Conservation (phyloP, 2,329 filamentous ascomycete genomes). For the Aspergillus pseudoterreus region DNA sequence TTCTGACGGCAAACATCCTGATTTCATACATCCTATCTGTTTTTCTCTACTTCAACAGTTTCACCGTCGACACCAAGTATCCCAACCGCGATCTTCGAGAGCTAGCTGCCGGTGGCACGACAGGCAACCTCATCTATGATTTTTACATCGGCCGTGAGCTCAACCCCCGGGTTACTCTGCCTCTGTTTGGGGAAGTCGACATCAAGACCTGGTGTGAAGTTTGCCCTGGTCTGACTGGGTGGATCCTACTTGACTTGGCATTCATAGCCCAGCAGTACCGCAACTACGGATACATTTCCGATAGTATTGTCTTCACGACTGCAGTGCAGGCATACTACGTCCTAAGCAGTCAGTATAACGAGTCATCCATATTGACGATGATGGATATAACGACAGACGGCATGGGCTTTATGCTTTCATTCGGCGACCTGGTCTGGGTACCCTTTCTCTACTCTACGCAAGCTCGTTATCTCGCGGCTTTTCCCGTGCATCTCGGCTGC, state of each 20-base stretch:
- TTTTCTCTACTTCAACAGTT: slow-evolving; percentile 73
- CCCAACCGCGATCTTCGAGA: slow-evolving; percentile 66
- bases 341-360: slow-evolving; percentile 77
- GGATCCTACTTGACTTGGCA: slow-evolving; percentile 76
- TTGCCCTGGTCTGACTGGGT: slow-evolving; percentile 80
- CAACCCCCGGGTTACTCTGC: slow-evolving; percentile 68
- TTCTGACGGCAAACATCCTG: slow-evolving; percentile 75
- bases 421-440: slow-evolving; percentile 81
- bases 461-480: slow-evolving; percentile 73
- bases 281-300: slow-evolving; percentile 72
- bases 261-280: slow-evolving; percentile 83
- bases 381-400: slow-evolving; percentile 90
- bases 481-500: slow-evolving; percentile 70
- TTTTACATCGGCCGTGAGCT: slow-evolving; percentile 93
- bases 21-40: slow-evolving; percentile 67
- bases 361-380: slow-evolving; percentile 79
- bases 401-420: slow-evolving; percentile 88
- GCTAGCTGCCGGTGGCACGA: slow-evolving; percentile 72
- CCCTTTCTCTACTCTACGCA: slow-evolving; percentile 83
- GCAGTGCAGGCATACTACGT: slow-evolving; percentile 73
- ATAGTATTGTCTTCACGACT: slow-evolving; percentile 76
- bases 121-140: slow-evolving; percentile 82
- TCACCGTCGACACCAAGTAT: slow-evolving; percentile 57
- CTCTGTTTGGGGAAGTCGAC: slow-evolving; percentile 63
- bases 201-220: slow-evolving; percentile 85